Base-by-base conservation (phyloP, 129 eudicot genomes). In the Chrysanthemum seticuspe region DNA sequence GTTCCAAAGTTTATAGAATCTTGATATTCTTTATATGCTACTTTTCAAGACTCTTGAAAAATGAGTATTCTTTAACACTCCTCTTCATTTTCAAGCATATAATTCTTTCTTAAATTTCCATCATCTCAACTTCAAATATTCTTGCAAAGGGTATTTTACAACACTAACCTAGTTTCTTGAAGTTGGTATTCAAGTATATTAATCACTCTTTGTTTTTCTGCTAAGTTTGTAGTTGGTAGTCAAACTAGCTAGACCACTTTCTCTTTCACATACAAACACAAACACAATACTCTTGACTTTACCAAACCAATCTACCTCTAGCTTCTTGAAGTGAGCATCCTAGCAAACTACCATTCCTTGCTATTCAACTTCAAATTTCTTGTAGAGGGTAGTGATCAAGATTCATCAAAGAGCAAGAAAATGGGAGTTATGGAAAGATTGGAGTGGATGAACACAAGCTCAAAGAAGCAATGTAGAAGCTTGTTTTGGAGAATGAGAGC, bases 391-490 rank as follows among this genome's bases (percentile, higher is more conserved):
- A 29, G 66, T 49, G 62, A 64, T 73, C 73, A 63, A 56, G 68
- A 49, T 66, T 65, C 70, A 31, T 48, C 63, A 59, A 52, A 62
- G 21, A 15, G 47, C 61, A 65, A 67, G 76, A 70, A 53, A 62
- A 77, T 81, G 81, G 83, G 85, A 21, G 74, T 78, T 44, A 34
- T 65, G 25, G 77, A 60, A 74, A 79, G 83, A 58, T 62, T 85
- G 29, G 79, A 21, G 19, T 74, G 82, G 83, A 60, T 75, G 79
- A 81, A 83, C 74, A 80, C 67, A 0, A 31, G 72, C 72, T 75
- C 86, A 62, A 84, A 65, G 84, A 86, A 78, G 78, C 84, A 83
- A 57, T 89, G 91, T 74, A 80, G 81, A 56, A 84, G 86, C 66
- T 68, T 89, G 63, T 61, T 84, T 31, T 80, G 86, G 86, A 86